Evolutionary conservation across 139 green algal genomes (phyloP).

Genomic region (Micractinium conductrix): DNA sequence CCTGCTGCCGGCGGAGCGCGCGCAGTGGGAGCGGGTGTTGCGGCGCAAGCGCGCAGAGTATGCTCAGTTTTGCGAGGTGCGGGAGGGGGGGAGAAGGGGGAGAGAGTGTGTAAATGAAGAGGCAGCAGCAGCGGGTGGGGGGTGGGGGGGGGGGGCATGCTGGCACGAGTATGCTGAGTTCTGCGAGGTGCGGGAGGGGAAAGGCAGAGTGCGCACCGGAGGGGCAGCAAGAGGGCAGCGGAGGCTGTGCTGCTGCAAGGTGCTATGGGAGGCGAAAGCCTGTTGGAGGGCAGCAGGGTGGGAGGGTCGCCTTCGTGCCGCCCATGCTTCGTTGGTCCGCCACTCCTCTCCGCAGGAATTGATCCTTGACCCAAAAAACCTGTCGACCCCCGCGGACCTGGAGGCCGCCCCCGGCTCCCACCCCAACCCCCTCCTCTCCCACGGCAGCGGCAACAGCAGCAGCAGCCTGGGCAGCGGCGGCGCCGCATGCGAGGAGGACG

Average conservation of each 20-base stretch:
- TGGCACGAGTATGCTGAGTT: slow-evolving; percentile 87
- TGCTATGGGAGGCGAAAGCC: too few species aligned
- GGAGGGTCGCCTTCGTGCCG: too few species aligned
- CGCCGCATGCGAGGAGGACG: too few species aligned
- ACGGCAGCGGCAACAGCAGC: slow-evolving; percentile 6
- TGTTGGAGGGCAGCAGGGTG: too few species aligned
- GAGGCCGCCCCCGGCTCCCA: slow-evolving; percentile 26
- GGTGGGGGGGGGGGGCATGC: slow-evolving; percentile 60
- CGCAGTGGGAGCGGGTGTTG: slow-evolving; percentile 71
- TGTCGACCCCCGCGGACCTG: background rate
- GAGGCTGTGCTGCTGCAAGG: too few species aligned
- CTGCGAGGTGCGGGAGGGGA: slow-evolving; percentile 60
- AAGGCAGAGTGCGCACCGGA: too few species aligned
- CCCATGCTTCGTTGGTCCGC: too few species aligned
- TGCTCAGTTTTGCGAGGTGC: slow-evolving; percentile 80
- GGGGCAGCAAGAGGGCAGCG: too few species aligned
- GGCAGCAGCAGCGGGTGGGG: too few species aligned
- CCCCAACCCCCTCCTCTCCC: slow-evolving; percentile 32
- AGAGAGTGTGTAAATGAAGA: too few species aligned
- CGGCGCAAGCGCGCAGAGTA: slow-evolving; percentile 79
- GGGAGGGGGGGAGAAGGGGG: too few species aligned
- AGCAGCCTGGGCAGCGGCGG: background rate
- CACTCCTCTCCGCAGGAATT: slow-evolving; percentile 69
- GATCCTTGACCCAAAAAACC: slow-evolving; percentile 81
- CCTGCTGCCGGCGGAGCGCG: slow-evolving; percentile 77